Evolutionary conservation across 371 early-diverging fungal species (phyloP), one percentile per base, ranked within the genome.

Genomic region (Saksenaea vasiformis): DNA sequence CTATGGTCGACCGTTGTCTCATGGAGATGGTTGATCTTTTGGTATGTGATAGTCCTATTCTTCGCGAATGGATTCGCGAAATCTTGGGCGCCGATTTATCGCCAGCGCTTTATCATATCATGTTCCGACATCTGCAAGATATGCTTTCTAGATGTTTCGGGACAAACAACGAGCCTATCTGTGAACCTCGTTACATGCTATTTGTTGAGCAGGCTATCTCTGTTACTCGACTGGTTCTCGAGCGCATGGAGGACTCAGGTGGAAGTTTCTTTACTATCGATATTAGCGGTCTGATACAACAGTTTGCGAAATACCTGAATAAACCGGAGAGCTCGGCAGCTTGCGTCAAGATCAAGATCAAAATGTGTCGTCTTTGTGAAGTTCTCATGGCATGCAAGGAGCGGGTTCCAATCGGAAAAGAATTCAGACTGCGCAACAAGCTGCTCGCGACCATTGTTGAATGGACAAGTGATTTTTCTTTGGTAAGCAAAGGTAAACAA

Each of bases 41-140:
- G 58, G 84, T 92, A 0, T 91, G 89, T 15, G 96, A 96, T 61
- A 92, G 92, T 63, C 86, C 90, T 27, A 83, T 92, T 66, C 86
- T 95, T 7, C 91, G 96, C n/a, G 96, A 97, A 82, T 90, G 87
- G 64, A 93, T 94, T 28, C 92, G 91, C 59, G 95, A 96, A 62
- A 90, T 93, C 5, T 75, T 96, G 11, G 95, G 95, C 36, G 82
- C 88, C 13, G 96, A 97, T 62, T 82, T 96, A 13, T 90, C 87
- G 28, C 90, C 91, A 14, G 87, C 89, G 13, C 74, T 95, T n/a
- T 95, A 93, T 69, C 90, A 89, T 55, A 87, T 93, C 68, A 84
- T 97, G 43, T 90, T 96, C 62, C 81, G 87, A n/a, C 91, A 93
- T 61, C 78, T 93, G 70, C 89, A 93, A 64, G 80, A 79, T 24